These are phyloP conservation scores for Thalassia testudinum DNA, from an alignment of 116 monocot species.

Conservation along the genomic window DNA sequence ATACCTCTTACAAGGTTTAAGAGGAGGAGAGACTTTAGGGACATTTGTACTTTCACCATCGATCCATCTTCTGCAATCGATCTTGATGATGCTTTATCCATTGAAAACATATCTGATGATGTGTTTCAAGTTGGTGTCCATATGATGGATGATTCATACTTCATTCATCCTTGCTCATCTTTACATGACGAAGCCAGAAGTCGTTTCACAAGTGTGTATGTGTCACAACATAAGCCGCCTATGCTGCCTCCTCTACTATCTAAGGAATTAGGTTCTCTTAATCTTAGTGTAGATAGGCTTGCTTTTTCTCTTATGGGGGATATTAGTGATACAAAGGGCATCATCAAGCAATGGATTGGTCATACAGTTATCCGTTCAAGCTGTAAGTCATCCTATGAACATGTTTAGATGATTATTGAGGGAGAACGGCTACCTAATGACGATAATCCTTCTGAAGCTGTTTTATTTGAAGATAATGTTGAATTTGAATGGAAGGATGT, in stretches of 20 bases:
- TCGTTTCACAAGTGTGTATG: conserved; percentile 81
- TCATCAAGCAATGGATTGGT: conserved; percentile 71
- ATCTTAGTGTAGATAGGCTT: conserved; percentile 64
- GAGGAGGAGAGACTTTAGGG: conserved; percentile 60
- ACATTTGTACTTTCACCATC: conserved; percentile 68
- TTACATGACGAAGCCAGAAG: conserved; percentile 63
- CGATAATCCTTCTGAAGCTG: conserved; percentile 1
- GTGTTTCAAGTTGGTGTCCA: conserved; percentile 65
- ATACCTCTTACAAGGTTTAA: conserved; percentile 42
- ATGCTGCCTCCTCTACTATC: conserved; percentile 76
- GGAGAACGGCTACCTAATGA: conserved; percentile 10
- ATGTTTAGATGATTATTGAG: conserved; percentile 63
- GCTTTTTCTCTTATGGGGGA: conserved; percentile 79
- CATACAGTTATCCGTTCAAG: conserved; percentile 62
- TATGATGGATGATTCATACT: conserved; percentile 80
- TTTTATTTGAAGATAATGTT: neutral
- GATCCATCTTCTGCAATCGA: conserved; percentile 76
- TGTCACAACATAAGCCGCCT: conserved; percentile 45
- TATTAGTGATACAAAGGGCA: conserved; percentile 37
- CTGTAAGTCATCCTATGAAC: conserved; percentile 84
- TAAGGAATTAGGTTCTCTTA: conserved; percentile 48
- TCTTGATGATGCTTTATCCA: conserved; percentile 92
- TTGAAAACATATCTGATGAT: conserved; percentile 46
- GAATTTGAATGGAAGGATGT: conserved; percentile 32
- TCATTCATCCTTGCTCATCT: conserved; percentile 62